A percentile compares a stretch with the other conserved stretches of the same genome.
phyloP scores from a whole-genome alignment of 345 rosid genomes.

The Corchorus capsularis region DNA sequence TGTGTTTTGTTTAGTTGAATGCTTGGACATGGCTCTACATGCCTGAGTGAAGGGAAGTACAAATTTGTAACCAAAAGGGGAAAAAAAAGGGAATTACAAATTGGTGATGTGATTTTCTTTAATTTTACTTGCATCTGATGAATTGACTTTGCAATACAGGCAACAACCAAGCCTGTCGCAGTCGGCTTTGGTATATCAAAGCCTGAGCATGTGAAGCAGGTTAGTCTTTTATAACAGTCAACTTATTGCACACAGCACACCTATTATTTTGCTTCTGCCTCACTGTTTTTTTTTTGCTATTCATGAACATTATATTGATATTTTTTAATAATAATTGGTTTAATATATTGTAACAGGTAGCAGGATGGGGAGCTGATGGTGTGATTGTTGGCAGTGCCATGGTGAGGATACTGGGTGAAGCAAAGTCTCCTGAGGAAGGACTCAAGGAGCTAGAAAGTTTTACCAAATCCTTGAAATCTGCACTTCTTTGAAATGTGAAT shows the following conservation, averaged over 20 bases:
- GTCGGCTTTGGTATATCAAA: conserved; percentile 84
- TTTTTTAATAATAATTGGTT: not conserved
- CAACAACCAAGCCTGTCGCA: conserved; percentile 72
- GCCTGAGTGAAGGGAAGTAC: not conserved
- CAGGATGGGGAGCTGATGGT: conserved; percentile 90
- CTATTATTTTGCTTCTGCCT: not conserved
- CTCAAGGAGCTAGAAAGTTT: conserved; percentile 58
- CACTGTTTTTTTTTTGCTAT: too few species aligned
- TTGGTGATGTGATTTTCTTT: not conserved
- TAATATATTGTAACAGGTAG: conserved; percentile 42
- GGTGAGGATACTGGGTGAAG: conserved; percentile 72
- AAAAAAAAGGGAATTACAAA: not conserved
- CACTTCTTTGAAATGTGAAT: conserved; percentile 39
- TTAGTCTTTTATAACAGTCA: conserved; percentile 26
- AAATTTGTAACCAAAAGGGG: not conserved
- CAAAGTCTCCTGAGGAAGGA: conserved; percentile 74
- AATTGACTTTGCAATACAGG: conserved; percentile 31
- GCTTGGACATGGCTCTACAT: not conserved
- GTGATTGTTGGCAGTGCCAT: conserved; percentile 88
- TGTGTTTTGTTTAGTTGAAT: not conserved
- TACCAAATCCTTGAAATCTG: conserved; percentile 67
- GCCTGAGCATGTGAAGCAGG: conserved; percentile 85
- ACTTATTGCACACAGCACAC: not conserved
- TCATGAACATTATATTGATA: too few species aligned
- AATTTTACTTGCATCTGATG: not conserved